Conservation (phyloP, 331 rosid genomes). For the Telfairia occidentalis region DNA sequence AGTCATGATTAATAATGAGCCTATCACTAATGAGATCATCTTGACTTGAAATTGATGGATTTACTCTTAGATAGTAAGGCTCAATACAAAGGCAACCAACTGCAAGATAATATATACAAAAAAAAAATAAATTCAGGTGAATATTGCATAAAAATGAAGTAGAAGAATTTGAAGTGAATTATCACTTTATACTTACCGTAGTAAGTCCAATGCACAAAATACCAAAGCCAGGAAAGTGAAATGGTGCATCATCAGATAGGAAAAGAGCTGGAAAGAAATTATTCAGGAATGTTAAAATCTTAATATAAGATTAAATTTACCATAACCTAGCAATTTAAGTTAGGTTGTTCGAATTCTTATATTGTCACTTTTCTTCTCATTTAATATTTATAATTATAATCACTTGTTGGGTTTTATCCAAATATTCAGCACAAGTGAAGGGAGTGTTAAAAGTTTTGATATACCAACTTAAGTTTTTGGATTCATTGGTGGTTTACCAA, state of each 20-base stretch:
- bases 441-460: too few relatives aligned
- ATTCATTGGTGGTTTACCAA: too few relatives aligned
- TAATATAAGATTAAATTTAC: too few relatives aligned
- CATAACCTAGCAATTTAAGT: too few relatives aligned
- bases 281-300: too few relatives aligned
- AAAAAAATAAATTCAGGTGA: neutral
- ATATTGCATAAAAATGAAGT: neutral
- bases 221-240: constrained; percentile 71
- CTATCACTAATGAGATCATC: neutral
- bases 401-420: too few relatives aligned
- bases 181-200: constrained; percentile 32
- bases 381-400: too few relatives aligned
- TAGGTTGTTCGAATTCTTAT: too few relatives aligned
- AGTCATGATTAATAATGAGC: neutral
- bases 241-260: constrained; percentile 64
- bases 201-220: constrained; percentile 48
- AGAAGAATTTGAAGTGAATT: neutral
- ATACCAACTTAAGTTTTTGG: too few relatives aligned
- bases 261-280: constrained; percentile 56
- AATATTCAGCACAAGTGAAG: too few relatives aligned
- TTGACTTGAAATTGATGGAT: constrained; percentile 11
- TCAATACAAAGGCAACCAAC: constrained; percentile 32
- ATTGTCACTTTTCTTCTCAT: too few relatives aligned
- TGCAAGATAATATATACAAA: constrained; percentile 9
- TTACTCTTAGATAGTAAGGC: constrained; percentile 23